phyloP scores from a whole-genome alignment of 306 rosid species.

The Alnus rubra region DNA sequence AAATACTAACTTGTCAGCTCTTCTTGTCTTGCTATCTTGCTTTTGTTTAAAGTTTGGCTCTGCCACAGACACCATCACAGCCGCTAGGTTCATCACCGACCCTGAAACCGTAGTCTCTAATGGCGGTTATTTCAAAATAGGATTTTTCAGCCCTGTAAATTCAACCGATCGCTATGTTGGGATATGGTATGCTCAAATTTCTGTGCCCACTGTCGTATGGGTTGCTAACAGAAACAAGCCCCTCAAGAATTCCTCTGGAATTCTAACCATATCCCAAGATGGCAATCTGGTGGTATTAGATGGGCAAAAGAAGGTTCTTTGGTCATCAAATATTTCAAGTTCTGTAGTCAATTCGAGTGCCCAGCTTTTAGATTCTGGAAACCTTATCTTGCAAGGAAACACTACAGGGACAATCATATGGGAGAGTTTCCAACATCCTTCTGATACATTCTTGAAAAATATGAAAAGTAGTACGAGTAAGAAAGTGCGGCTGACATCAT shows the following conservation, averaged over 20 bases:
- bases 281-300: constrained; percentile 41
- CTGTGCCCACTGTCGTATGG: constrained; percentile 31
- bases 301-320: constrained; percentile 3
- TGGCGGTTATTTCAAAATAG: constrained; percentile 17
- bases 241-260: constrained; percentile 24
- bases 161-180: no score
- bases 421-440: constrained; percentile 43
- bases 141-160: constrained; percentile 42
- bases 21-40: constrained; percentile 9
- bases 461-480: no score
- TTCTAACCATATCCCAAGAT: constrained; percentile 20
- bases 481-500: no score
- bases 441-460: no score
- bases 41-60: constrained; percentile 11
- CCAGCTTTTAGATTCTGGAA: constrained; percentile 32
- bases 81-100: constrained; percentile 23
- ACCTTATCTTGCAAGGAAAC: constrained; percentile 36
- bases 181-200: constrained; percentile 34
- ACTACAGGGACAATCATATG: constrained; percentile 22
- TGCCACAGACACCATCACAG: constrained; percentile 21
- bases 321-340: constrained; percentile 48
- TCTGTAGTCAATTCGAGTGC: constrained; percentile 11
- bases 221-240: constrained; percentile 43
- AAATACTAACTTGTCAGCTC: neutral
- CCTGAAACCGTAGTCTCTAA: constrained; percentile 17